These are phyloP conservation scores for Carex scoparia DNA, from an alignment of 176 grass and related monocot genomes.

Conservation along the genomic window DNA sequence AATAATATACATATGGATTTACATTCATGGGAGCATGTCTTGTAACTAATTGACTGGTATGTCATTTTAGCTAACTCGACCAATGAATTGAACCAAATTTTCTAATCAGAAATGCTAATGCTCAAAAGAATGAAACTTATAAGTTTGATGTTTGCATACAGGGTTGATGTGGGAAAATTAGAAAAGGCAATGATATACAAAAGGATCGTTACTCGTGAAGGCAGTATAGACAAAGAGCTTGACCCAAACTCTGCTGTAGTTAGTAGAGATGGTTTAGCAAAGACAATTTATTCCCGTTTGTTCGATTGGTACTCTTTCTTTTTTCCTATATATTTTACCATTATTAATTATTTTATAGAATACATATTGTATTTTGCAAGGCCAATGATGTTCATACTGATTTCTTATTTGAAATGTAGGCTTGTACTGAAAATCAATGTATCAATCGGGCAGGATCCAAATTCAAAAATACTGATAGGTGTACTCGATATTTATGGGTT, in stretches of 20 bases:
- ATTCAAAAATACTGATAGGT: conserved; percentile 74
- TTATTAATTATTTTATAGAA: background rate
- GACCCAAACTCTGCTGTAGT: conserved; percentile 75
- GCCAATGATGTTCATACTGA: conserved; percentile 5
- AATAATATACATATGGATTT: background rate
- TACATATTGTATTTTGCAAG: background rate
- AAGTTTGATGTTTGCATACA: conserved; percentile 31
- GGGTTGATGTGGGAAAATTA: conserved; percentile 69
- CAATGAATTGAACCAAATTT: background rate
- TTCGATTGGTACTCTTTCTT: conserved; percentile 75
- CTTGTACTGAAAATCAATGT: conserved; percentile 92
- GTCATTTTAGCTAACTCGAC: background rate
- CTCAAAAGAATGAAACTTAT: background rate
- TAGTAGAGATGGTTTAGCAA: conserved; percentile 90
- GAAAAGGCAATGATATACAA: conserved; percentile 81
- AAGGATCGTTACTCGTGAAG: conserved; percentile 92
- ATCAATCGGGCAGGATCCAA: conserved; percentile 86
- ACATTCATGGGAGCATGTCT: background rate
- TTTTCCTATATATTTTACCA: background rate
- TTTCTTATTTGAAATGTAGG: conserved; percentile 44
- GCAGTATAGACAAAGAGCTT: conserved; percentile 81
- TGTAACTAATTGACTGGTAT: conserved; percentile 1
- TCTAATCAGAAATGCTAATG: background rate
- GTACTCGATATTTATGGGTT: conserved; percentile 99
- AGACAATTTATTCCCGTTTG: conserved; percentile 76